Base-by-base conservation (phyloP, 1,284 basidiomycete genomes). In the Neotropicomus parvogracilis region DNA sequence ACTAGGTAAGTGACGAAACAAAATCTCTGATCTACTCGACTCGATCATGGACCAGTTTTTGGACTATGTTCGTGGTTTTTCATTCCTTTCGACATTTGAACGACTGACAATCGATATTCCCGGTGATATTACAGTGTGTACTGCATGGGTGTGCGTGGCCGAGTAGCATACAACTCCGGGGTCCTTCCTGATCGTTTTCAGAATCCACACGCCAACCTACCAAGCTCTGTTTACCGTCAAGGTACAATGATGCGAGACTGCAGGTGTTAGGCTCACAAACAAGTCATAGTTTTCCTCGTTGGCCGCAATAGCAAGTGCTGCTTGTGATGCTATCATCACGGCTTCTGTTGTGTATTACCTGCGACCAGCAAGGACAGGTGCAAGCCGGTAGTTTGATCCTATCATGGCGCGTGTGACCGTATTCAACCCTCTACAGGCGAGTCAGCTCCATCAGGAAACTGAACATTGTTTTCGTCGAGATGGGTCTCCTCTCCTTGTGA, bases 401-500 rank as follows among this genome's bases (percentile, higher is more conserved):
- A 5, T 36, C 11, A 2, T 20, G n/a, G 13, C 5, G 11, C 4
- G 0, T 24, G 17, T 6, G 16, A 6, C 19, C 12, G 11, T 12
- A n/a, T 26, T 1, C 6, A 27, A 27, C 9, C 8, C 0, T 20
- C 31, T 2, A 16, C 13, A 52, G 55, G 27, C 50, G 17, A 40
- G 44, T 28, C 7, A 29, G 47, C n/a, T 53, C 46, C 9, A 52
- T 62, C 29, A 48, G 40, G 26, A 46, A 31, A 37, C 32, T 65
- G n/a, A 59, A 51, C 2, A 0, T 20, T 4, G 21, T 63, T 5
- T 59, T 62, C 26, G 40, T 64, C 7, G 49, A 62, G 35, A 65
- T 62, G 63, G 63, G 61, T 2, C 16, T 65, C 29, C 33, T 61
- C 28, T 52, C 57, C 7, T 49, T 48, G 59, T 65, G 34, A 40